These are phyloP conservation scores for Hypericum perforatum DNA, from an alignment of 345 rosid species.

Conservation along the genomic window DNA sequence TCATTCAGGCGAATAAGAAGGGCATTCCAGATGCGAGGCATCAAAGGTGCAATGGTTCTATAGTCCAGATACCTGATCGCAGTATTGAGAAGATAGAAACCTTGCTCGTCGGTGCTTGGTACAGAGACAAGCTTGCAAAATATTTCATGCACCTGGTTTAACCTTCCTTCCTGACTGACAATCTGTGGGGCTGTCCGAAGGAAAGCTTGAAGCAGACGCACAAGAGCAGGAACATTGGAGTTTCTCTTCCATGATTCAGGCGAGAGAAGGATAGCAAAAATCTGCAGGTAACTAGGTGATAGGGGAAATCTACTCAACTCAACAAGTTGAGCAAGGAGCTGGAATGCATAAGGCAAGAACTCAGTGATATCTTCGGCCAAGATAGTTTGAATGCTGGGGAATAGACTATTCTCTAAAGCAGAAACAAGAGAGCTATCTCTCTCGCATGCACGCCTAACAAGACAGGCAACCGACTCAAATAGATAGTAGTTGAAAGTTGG, in stretches of 20 bases:
- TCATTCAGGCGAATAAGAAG: conserved; percentile 64
- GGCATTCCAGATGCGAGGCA: conserved; percentile 61
- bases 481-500: conserved; percentile 93
- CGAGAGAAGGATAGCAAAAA: conserved; percentile 64
- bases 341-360: conserved; percentile 97
- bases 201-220: conserved; percentile 95
- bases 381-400: conserved; percentile 74
- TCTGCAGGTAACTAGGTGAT: conserved; percentile 67
- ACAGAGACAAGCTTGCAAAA: conserved; percentile 59
- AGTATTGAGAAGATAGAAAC: conserved; percentile 88
- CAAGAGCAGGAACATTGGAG: conserved; percentile 96
- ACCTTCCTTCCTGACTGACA: conserved; percentile 62
- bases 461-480: conserved; percentile 93
- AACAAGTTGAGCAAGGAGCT: conserved; percentile 88
- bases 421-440: conserved; percentile 59
- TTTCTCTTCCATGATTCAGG: conserved; percentile 85
- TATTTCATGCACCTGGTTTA: conserved; percentile 79
- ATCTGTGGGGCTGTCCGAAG: conserved; percentile 84
- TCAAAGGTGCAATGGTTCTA: conserved; percentile 44
- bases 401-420: conserved; percentile 65
- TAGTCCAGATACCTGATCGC: conserved; percentile 72
- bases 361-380: conserved; percentile 73
- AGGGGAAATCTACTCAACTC: conserved; percentile 84
- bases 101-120: conserved; percentile 85
- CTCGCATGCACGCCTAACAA: conserved; percentile 82